Conservation (phyloP, 2,329 filamentous ascomycete genomes). For the Pseudogymnoascus sp. region DNA sequence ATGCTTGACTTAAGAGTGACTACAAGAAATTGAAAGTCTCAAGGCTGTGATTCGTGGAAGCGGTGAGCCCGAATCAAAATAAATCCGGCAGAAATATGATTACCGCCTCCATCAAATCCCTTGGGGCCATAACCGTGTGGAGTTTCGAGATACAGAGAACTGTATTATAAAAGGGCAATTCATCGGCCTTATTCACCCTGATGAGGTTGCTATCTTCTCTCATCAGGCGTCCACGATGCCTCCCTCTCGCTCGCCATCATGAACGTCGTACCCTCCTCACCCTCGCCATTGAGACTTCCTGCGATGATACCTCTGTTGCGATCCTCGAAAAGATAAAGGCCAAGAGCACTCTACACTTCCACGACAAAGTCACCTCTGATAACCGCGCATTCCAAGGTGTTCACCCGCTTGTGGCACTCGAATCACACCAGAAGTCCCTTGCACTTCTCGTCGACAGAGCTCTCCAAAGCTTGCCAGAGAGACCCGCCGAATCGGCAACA, state of each 20-base stretch:
- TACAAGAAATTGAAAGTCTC: not conserved
- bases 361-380: conserved; percentile 75
- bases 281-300: conserved; percentile 75
- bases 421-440: conserved; percentile 67
- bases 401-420: conserved; percentile 66
- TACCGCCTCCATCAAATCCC: not conserved
- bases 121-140: not conserved
- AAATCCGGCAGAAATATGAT: not conserved
- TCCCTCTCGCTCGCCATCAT: conserved; percentile 8
- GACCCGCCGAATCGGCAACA: conserved; percentile 15
- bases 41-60: not conserved
- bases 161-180: not conserved
- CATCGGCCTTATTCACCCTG: conserved; percentile 16
- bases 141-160: not conserved
- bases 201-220: conserved; percentile 25
- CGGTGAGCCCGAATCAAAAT: not conserved
- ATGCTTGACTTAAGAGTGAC: not conserved
- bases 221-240: conserved; percentile 18
- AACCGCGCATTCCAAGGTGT: conserved; percentile 70
- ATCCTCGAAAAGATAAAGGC: conserved; percentile 54
- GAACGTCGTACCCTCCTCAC: conserved; percentile 39
- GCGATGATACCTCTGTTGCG: conserved; percentile 90
- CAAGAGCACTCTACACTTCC: conserved; percentile 56
- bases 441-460: conserved; percentile 61
- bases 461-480: conserved; percentile 42